Base-by-base conservation (phyloP, 2,329 filamentous ascomycete genomes). In the Pleurostoma richardsiae region DNA sequence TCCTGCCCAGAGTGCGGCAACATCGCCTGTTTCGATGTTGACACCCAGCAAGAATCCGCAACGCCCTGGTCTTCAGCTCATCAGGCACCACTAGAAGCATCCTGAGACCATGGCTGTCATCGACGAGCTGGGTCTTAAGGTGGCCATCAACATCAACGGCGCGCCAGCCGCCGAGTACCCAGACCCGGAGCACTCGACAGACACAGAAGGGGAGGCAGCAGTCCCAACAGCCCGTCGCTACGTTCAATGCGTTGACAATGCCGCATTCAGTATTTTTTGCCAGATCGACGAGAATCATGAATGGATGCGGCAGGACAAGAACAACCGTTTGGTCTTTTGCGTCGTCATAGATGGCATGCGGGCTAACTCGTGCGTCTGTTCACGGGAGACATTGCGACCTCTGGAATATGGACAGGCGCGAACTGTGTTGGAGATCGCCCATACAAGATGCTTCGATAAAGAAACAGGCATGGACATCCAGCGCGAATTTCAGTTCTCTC, bases 121-220 rank as follows among this genome's bases (percentile, higher is more conserved):
- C n/a, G 43, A 45, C 6, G 43, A 49, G 3, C 29, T 49, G 28
- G 40, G 40, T 4, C 19, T 42, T 3, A 27, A 54, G 40, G 59
- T 57, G 39, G 44, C 50, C 7, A 52, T 65, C 31, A 42, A 49
- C 26, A 52, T 57, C 29, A 40, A 52, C 11, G 49, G 42, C 29
- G 46, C n/a, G 7, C 42, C 53, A 5, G 49, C 53, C 26, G 30
- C n/a, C 3, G 61, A 64, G 43, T 52, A 59, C 26, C 55, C 58
- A 2, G 56, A 59, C 26, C 56, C 56, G 3, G 38, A 62, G 31
- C 45, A 43, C 7, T 39, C 46, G 10, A 52, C 55, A 2, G 43
- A 49, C n/a, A 33, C 49, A 39, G 26, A 33, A 10, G 46, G 39
- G 41, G 11, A 10, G 3, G 7, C 39, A n/a, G 5, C 28, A 38